Evolutionary conservation across 2,329 filamentous ascomycete species (phyloP).

Genomic region (Cytospora chrysosperma): DNA sequence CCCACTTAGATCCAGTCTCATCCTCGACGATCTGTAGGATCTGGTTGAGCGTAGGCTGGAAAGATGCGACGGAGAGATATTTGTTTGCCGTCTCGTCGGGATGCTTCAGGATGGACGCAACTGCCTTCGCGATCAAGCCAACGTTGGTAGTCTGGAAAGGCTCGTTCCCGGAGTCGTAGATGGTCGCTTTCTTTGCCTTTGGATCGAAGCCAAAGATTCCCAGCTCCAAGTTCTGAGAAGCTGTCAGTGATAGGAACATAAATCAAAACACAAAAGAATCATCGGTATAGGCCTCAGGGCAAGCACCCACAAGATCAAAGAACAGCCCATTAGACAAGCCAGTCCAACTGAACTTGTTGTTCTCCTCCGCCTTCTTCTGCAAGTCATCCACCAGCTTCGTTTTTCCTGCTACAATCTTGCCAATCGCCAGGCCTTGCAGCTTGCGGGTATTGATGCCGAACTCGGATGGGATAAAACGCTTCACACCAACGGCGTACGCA

Average conservation of each 20-base stretch:
- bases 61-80: conserved; percentile 56
- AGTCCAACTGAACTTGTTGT: conserved; percentile 56
- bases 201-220: conserved; percentile 54
- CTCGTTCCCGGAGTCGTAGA: conserved; percentile 57
- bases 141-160: conserved; percentile 53
- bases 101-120: conserved; percentile 49
- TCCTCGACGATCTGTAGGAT: conserved; percentile 54
- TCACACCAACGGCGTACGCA: conserved; percentile 53
- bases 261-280: too few relatives aligned
- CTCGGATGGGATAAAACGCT: conserved; percentile 58
- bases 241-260: too few relatives aligned
- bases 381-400: conserved; percentile 49
- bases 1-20: conserved; percentile 50
- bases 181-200: conserved; percentile 46
- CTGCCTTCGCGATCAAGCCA: conserved; percentile 49
- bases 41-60: conserved; percentile 57
- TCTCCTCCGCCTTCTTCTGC: conserved; percentile 45
- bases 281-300: neutral
- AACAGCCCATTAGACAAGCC: conserved; percentile 57
- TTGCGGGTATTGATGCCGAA: conserved; percentile 41
- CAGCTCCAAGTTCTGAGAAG: conserved; percentile 39
- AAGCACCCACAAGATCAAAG: conserved; percentile 55
- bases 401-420: conserved; percentile 32
- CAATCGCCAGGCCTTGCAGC: conserved; percentile 29
- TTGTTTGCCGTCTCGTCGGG: conserved; percentile 55